Conservation (phyloP, 495 filamentous ascomycete genomes). For the Lophiostoma macrostomum region DNA sequence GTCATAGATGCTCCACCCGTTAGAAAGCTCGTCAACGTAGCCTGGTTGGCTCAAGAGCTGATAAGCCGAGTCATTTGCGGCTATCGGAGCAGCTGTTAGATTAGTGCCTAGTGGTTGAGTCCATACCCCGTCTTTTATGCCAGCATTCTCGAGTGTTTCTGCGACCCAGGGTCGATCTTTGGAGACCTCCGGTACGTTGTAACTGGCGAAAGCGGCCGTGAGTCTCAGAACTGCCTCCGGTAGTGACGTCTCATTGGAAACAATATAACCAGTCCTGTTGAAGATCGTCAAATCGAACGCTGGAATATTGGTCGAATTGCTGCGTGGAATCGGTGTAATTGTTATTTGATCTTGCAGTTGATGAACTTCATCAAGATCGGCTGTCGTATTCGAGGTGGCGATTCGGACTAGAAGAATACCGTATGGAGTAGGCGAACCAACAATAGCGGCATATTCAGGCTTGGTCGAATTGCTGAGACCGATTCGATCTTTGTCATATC, state of each 20-base stretch:
- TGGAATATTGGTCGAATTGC: background rate
- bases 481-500: background rate
- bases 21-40: background rate
- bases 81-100: background rate
- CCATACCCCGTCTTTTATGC: constrained; percentile 13
- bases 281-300: background rate
- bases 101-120: background rate
- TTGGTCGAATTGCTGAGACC: background rate
- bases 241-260: background rate
- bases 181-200: constrained; percentile 9
- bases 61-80: background rate
- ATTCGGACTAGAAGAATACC: constrained; percentile 4
- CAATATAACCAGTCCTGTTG: background rate
- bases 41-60: background rate
- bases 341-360: background rate
- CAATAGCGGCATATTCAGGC: background rate
- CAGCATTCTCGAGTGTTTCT: constrained; percentile 3
- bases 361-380: background rate
- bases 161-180: background rate
- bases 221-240: background rate
- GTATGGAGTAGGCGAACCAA: constrained; percentile 11
- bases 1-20: constrained; percentile 13
- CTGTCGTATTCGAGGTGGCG: background rate
- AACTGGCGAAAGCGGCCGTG: background rate
- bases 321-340: background rate